phyloP scores from a whole-genome alignment of 768 basidiomycete species.

The Suillus subluteus region DNA sequence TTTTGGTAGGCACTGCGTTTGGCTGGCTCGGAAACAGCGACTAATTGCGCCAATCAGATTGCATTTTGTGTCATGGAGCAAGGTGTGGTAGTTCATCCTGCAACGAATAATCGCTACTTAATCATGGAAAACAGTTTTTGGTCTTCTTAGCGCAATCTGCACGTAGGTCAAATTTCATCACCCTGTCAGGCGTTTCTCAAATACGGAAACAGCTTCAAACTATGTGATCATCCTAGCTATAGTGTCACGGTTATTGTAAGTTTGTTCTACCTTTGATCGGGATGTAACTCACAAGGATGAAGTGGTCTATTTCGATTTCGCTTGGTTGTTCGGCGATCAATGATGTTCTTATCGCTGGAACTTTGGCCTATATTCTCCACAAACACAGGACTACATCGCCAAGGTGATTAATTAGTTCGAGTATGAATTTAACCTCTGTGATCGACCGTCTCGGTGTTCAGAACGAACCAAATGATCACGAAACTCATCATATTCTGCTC shows the following conservation, averaged over 20 bases:
- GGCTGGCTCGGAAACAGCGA: too few relatives aligned
- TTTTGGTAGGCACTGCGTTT: neutral
- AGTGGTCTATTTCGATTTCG: conserved; percentile 29
- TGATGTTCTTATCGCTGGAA: conserved; percentile 28
- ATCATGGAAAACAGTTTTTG: neutral
- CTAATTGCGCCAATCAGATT: neutral
- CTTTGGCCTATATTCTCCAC: conserved; percentile 20
- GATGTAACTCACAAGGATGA: neutral
- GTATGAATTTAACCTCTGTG: neutral
- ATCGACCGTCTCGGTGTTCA: conserved; percentile 1
- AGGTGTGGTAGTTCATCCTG: neutral
- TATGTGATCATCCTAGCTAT: neutral
- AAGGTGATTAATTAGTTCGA: conserved; percentile 15
- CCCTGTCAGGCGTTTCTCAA: neutral
- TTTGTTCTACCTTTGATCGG: neutral
- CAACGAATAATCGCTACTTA: too few relatives aligned
- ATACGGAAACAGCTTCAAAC: neutral
- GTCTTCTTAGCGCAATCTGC: neutral
- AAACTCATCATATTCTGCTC: conserved; percentile 22
- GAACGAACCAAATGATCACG: conserved; percentile 20
- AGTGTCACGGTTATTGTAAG: neutral
- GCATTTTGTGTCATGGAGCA: neutral
- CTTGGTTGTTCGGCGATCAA: conserved; percentile 23
- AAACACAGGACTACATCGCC: conserved; percentile 11
- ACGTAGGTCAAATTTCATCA: neutral